Evolutionary conservation across 2,329 filamentous ascomycete species (phyloP).

Genomic region (Herpotrichia juniperi): DNA sequence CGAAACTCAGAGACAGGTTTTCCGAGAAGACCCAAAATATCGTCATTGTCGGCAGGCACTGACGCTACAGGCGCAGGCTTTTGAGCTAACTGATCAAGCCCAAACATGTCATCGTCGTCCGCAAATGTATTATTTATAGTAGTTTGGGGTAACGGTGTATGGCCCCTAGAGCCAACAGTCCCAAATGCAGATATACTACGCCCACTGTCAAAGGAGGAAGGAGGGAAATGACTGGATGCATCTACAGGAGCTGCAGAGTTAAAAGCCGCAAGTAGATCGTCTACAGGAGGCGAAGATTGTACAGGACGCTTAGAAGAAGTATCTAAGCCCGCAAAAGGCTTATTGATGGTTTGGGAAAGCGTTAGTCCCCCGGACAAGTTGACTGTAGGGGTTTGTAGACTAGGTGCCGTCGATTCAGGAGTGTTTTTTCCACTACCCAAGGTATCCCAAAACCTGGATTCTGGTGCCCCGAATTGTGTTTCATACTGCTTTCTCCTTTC

Average conservation of each 20-base stretch:
- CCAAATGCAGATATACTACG: slow-evolving; percentile 47
- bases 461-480: slow-evolving; percentile 72
- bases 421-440: slow-evolving; percentile 64
- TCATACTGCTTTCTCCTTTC: slow-evolving; percentile 75
- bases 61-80: slow-evolving; percentile 30
- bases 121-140: slow-evolving; percentile 43
- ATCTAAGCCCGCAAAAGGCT: slow-evolving; percentile 44
- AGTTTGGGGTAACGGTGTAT: slow-evolving; percentile 33
- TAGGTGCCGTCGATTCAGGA: slow-evolving; percentile 47
- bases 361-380: slow-evolving; percentile 31
- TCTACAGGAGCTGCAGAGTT: slow-evolving; percentile 65
- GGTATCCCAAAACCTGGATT: slow-evolving; percentile 76
- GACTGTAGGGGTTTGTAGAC: slow-evolving; percentile 26
- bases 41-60: slow-evolving; percentile 55
- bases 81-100: slow-evolving; percentile 69
- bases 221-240: slow-evolving; percentile 64
- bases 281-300: slow-evolving; percentile 51
- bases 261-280: slow-evolving; percentile 68
- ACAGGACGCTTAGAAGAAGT: slow-evolving; percentile 35
- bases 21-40: slow-evolving; percentile 66
- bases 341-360: slow-evolving; percentile 45
- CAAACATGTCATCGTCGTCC: slow-evolving; percentile 87
- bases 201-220: slow-evolving; percentile 47
- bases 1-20: slow-evolving; percentile 63
- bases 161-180: slow-evolving; percentile 30